Evolutionary conservation across 345 rosid species (phyloP).

Genomic region (Excoecaria agallocha): DNA sequence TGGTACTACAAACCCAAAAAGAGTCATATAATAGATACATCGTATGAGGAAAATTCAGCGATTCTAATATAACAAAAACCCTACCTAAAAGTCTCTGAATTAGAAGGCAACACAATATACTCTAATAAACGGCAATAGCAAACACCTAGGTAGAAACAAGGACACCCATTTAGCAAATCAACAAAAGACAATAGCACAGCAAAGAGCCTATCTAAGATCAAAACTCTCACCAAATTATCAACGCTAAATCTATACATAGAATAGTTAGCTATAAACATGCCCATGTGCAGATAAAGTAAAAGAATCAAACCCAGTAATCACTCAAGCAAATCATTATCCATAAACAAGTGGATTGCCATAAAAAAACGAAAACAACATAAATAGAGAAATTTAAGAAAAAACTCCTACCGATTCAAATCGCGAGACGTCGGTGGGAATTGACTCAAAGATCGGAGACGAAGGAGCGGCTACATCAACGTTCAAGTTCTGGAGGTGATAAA

Average conservation of each 20-base stretch:
- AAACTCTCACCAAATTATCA: too few species aligned
- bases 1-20: background rate
- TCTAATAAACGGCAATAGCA: background rate
- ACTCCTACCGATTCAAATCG: too few species aligned
- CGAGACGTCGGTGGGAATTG: too few species aligned
- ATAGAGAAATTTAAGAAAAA: too few species aligned
- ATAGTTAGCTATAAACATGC: too few species aligned
- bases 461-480: slow-evolving; percentile 32
- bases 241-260: too few species aligned
- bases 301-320: too few species aligned
- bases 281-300: too few species aligned
- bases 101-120: background rate
- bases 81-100: background rate
- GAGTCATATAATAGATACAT: background rate
- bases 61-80: background rate
- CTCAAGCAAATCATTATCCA: too few species aligned
- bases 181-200: background rate
- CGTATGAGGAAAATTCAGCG: background rate
- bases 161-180: background rate
- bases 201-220: background rate
- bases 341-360: too few species aligned
- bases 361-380: too few species aligned
- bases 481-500: slow-evolving; percentile 29
- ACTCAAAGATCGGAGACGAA: slow-evolving; percentile 32
- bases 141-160: too few species aligned